A percentile compares a stretch with the other conserved stretches of the same genome.
Evolutionary conservation across 345 rosid genomes (phyloP).

Genomic region (Syzygium aqueum): DNA sequence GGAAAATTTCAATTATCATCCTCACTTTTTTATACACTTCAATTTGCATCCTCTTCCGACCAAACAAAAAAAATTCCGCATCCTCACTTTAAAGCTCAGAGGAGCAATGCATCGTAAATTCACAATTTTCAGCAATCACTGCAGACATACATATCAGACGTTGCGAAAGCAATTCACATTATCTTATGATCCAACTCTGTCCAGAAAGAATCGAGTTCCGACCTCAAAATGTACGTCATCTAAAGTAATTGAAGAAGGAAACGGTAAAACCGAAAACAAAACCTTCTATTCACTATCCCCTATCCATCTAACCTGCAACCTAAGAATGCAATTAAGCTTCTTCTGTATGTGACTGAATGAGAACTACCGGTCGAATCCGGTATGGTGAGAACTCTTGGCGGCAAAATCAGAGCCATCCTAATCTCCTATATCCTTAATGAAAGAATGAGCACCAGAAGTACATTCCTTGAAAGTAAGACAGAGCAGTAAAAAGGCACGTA

Average conservation of each 20-base stretch:
- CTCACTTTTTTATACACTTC: no score
- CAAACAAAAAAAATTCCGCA: no score
- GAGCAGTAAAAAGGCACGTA: background rate
- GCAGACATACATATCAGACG: background rate
- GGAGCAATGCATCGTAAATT: background rate
- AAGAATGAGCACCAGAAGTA: constrained; percentile 1
- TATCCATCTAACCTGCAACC: background rate
- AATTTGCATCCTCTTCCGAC: no score
- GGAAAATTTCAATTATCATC: no score
- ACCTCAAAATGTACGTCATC: background rate
- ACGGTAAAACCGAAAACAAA: background rate
- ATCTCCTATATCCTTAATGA: background rate
- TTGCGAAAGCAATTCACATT: background rate
- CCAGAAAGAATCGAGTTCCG: background rate
- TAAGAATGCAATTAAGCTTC: background rate
- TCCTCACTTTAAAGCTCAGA: background rate
- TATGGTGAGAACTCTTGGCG: background rate
- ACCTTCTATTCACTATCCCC: background rate
- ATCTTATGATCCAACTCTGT: background rate
- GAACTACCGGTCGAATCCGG: background rate
- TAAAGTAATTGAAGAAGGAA: background rate
- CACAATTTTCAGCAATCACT: background rate
- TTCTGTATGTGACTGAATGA: background rate
- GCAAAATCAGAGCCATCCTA: background rate
- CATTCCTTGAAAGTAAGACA: background rate